phyloP scores from a whole-genome alignment of 116 monocot species.

The Trichopus zeylanicus region DNA sequence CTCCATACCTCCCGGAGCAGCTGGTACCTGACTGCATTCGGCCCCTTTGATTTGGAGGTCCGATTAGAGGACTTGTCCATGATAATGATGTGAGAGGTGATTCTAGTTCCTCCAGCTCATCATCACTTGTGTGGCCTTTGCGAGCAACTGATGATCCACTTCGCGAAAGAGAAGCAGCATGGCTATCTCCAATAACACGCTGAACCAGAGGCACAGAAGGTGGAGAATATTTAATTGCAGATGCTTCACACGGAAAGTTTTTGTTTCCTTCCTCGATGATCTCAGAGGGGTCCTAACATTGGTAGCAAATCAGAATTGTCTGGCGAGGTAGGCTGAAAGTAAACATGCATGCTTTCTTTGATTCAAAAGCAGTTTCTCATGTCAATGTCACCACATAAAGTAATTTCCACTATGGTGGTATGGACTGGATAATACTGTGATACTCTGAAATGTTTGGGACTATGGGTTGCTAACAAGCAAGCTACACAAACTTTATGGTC shows the following conservation, averaged over 20 bases:
- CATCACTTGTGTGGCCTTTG: slow-evolving; percentile 77
- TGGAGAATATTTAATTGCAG: slow-evolving; percentile 37
- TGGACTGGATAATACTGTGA: too few species aligned
- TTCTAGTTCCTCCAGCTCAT: slow-evolving; percentile 79
- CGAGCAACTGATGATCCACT: slow-evolving; percentile 50
- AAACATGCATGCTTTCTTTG: too few species aligned
- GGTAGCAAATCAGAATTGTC: not conserved
- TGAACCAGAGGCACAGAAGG: slow-evolving; percentile 36
- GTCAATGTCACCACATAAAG: too few species aligned
- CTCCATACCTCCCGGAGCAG: slow-evolving; percentile 71
- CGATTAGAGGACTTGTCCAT: slow-evolving; percentile 18
- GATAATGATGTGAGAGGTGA: slow-evolving; percentile 46
- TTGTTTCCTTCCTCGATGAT: slow-evolving; percentile 23
- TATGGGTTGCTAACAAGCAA: too few species aligned
- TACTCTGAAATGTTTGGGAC: not conserved
- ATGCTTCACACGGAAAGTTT: slow-evolving; percentile 43
- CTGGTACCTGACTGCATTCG: slow-evolving; percentile 41
- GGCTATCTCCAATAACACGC: slow-evolving; percentile 31
- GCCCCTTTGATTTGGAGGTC: slow-evolving; percentile 2
- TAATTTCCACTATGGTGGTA: too few species aligned
- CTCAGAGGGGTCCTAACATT: slow-evolving; percentile 32
- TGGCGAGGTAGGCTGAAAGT: too few species aligned
- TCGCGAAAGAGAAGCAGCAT: slow-evolving; percentile 3
- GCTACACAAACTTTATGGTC: too few species aligned
- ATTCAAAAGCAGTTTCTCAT: too few species aligned